A percentile compares a stretch with the other conserved stretches of the same genome.
phyloP scores from a whole-genome alignment of 163 green algal species.

The Volvox carteri region DNA sequence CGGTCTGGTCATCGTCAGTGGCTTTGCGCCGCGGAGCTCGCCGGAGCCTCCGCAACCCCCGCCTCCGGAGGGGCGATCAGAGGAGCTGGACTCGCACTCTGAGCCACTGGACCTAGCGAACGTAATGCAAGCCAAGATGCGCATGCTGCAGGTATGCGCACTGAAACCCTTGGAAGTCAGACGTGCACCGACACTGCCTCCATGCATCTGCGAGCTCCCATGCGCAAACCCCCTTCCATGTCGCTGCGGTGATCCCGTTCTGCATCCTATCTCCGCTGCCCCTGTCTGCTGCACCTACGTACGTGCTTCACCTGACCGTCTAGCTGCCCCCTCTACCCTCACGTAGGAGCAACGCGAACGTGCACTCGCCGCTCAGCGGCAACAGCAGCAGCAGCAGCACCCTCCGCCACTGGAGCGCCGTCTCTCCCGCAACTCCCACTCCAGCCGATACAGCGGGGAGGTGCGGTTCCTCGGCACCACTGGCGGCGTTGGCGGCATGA shows the following conservation, averaged over 20 bases:
- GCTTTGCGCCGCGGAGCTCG: conserved; percentile 8
- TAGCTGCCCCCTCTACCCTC: too few species aligned
- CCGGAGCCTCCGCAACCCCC: background rate
- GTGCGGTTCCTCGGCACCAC: background rate
- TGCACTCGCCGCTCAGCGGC: conserved; percentile 24
- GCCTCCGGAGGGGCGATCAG: background rate
- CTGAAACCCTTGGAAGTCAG: too few species aligned
- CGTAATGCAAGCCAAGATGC: conserved; percentile 48
- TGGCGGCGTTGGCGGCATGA: background rate
- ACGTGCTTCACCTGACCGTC: too few species aligned
- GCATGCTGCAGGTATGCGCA: conserved; percentile 40
- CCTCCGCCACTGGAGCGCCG: background rate
- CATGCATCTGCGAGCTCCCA: too few species aligned
- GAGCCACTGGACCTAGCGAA: conserved; percentile 2
- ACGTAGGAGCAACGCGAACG: conserved; percentile 45
- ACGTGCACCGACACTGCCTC: too few species aligned
- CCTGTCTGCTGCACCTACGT: too few species aligned
- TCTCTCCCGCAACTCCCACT: background rate
- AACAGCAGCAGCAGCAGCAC: conserved; percentile 23
- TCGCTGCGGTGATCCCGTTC: too few species aligned
- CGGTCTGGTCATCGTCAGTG: conserved; percentile 48
- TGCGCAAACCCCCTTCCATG: too few species aligned
- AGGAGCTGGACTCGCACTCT: background rate
- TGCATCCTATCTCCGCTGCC: too few species aligned
- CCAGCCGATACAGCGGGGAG: background rate